These are phyloP conservation scores for Lophiotrema nucula DNA, from an alignment of 495 filamentous ascomycete genomes.

Conservation along the genomic window DNA sequence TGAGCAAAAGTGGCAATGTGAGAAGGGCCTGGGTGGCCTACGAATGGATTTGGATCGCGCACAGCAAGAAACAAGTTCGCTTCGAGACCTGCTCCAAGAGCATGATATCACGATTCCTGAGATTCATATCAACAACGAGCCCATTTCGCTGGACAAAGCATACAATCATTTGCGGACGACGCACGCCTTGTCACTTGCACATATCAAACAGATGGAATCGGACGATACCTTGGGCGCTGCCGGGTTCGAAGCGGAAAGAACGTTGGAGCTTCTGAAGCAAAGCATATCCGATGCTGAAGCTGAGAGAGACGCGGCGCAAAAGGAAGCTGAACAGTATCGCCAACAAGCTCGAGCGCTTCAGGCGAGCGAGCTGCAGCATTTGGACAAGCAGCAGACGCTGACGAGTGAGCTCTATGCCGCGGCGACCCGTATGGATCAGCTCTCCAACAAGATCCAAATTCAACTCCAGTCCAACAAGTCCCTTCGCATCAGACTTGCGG, in stretches of 20 bases:
- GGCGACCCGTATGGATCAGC: slow-evolving; percentile 70
- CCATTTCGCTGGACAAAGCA: slow-evolving; percentile 72
- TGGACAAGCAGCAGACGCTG: slow-evolving; percentile 61
- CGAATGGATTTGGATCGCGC: slow-evolving; percentile 98
- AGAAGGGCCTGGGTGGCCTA: slow-evolving; percentile 85
- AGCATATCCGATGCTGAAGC: slow-evolving; percentile 64
- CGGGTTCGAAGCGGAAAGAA: slow-evolving; percentile 51
- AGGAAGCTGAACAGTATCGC: slow-evolving; percentile 59
- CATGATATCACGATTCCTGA: slow-evolving; percentile 75
- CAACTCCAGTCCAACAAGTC: slow-evolving; percentile 75
- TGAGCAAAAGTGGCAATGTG: slow-evolving; percentile 94
- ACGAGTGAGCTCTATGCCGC: slow-evolving; percentile 66
- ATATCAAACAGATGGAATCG: slow-evolving; percentile 56
- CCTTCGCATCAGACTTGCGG: slow-evolving; percentile 75
- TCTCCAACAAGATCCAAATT: slow-evolving; percentile 70
- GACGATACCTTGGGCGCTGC: slow-evolving; percentile 33
- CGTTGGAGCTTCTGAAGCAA: slow-evolving; percentile 62
- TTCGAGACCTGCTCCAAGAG: slow-evolving; percentile 78
- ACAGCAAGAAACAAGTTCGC: slow-evolving; percentile 81
- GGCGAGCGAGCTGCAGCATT: slow-evolving; percentile 59
- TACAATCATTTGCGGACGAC: slow-evolving; percentile 74
- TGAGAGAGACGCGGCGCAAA: slow-evolving; percentile 68
- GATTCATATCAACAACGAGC: slow-evolving; percentile 39
- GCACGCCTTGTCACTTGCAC: slow-evolving; percentile 53
- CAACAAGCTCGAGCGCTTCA: slow-evolving; percentile 62